Evolutionary conservation across 176 grass and related monocot genomes (phyloP).

Genomic region (Pontederia paniculata): DNA sequence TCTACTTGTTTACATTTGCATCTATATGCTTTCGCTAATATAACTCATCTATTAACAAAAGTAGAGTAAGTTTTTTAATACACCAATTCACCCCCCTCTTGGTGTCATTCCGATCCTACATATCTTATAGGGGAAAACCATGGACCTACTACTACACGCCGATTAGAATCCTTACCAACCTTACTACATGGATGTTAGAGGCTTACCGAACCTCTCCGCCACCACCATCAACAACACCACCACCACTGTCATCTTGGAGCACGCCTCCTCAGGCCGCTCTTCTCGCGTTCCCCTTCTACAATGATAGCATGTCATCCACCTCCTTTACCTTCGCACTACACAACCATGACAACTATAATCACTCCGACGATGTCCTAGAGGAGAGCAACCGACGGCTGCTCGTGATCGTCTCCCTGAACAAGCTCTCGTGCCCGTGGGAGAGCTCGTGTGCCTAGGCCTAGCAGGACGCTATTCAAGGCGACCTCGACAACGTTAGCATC

Average conservation of each 20-base stretch:
- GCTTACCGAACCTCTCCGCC: conserved; percentile 42
- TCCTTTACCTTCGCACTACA: conserved; percentile 35
- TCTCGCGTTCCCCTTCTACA: conserved; percentile 34
- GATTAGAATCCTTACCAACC: no score
- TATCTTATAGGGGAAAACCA: no score
- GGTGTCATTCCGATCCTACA: no score
- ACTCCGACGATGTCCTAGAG: conserved; percentile 32
- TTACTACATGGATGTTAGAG: conserved; percentile 51
- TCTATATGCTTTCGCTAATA: no score
- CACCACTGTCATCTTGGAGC: conserved; percentile 34
- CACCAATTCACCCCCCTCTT: no score
- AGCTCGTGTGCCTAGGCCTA: background rate
- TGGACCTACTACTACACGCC: no score
- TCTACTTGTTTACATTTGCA: no score
- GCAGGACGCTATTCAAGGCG: background rate
- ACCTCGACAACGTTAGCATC: conserved; percentile 12
- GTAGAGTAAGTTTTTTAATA: no score
- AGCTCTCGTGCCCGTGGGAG: conserved; percentile 46
- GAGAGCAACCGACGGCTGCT: conserved; percentile 37
- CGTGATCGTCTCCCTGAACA: conserved; percentile 61
- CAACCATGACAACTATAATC: conserved; percentile 22
- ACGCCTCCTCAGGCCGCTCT: conserved; percentile 15
- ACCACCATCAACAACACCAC: conserved; percentile 79
- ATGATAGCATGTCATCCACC: conserved; percentile 33
- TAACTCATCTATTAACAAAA: no score